Base-by-base conservation (phyloP, 179 eudicot genomes). In the Beta macrorhiza region DNA sequence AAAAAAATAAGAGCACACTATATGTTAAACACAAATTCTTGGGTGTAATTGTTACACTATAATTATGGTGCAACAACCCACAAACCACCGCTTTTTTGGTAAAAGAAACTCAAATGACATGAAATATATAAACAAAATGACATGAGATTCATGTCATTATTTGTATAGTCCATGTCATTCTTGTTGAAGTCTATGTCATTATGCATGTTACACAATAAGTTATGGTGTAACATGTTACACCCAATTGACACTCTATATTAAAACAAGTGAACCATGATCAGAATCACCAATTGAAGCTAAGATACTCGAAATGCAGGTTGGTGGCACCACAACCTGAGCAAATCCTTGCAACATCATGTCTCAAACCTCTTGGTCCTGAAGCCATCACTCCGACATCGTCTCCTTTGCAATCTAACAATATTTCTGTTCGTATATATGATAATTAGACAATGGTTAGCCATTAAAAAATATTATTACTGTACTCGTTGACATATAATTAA, bases 251-350 rank as follows among this genome's bases (percentile, higher is more conserved):
- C 32, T 29, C 32, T 7, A 6, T 5, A 67, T 15, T 67, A 9
- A 11, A 49, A 52, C 57, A n/a, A 29, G 1, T 55, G n/a, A 61
- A 56, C 15, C 58, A 17, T 16, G 22, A 65, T 55, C 69, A 67
- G 25, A 8, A 85, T 89, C 88, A 90, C 91, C 93, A 90, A 77
- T 81, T 84, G 63, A 90, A 90, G 80, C 91, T 89, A 55, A 89
- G 85, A 47, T 89, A 86, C 82, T 89, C 90, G 53, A 83, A 85
- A 42, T 89, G 90, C 67, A 90, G 84, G 81, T 83, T 79, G 67
- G 77, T 80, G 17, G 86, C 79, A 53, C 78, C 75, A 44, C 49
- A 59, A 82, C 76, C 79, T 22, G 90, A 83, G 77, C 91, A 90
- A 13, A 86, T 84, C 74, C 83, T 83, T 11, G 93, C 93, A 75